These are phyloP conservation scores for Ogataea nitratoaversa DNA, from an alignment of 805 yeast species.

Conservation along the genomic window DNA sequence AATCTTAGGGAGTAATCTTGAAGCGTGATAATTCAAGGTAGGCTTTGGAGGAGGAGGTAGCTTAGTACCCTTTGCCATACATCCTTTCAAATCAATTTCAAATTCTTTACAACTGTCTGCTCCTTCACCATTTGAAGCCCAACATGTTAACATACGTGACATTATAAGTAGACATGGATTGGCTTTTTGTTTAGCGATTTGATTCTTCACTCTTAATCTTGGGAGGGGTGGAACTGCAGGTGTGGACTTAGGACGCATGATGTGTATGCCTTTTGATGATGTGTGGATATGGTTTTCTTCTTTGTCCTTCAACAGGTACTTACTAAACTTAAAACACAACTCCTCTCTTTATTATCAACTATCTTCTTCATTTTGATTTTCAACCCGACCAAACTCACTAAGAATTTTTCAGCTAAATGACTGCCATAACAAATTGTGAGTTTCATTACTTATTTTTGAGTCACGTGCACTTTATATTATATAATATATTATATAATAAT, in stretches of 20 bases:
- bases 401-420: no score
- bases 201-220: slow-evolving; percentile 63
- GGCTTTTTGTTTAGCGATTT: slow-evolving; percentile 52
- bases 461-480: no score
- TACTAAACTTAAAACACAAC: no score
- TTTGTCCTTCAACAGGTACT: no score
- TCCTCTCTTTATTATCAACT: no score
- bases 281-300: no score
- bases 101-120: slow-evolving; percentile 57
- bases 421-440: no score
- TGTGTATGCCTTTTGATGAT: not conserved
- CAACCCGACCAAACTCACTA: no score
- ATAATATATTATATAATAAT: no score
- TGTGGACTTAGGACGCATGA: slow-evolving; percentile 19
- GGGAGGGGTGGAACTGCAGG: slow-evolving; percentile 65
- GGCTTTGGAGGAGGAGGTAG: slow-evolving; percentile 36
- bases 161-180: slow-evolving; percentile 76
- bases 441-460: no score
- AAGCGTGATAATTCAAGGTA: slow-evolving; percentile 52
- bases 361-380: no score
- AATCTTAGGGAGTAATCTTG: slow-evolving; percentile 52
- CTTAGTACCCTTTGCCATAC: slow-evolving; percentile 50
- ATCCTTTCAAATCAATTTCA: slow-evolving; percentile 66
- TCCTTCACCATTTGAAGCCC: slow-evolving; percentile 89
- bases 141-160: slow-evolving; percentile 84